A percentile compares a stretch with the other conserved stretches of the same genome.
Conservation (phyloP, 441 rosid species). For the Erodium moschatum region DNA sequence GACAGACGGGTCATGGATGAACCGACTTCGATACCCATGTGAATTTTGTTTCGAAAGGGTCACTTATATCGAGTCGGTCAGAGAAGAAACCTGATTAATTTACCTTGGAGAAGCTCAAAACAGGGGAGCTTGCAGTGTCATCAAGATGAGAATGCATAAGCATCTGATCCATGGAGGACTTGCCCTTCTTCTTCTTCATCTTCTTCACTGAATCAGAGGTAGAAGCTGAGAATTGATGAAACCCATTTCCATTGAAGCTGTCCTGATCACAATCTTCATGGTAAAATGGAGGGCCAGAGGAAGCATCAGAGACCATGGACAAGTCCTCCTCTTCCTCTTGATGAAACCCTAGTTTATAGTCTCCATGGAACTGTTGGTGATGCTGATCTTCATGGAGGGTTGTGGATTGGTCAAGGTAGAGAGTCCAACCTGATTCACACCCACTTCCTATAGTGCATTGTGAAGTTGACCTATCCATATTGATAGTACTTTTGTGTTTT, state of each 20-base stretch:
- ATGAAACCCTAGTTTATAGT: constrained; percentile 10
- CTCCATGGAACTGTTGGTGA: constrained; percentile 9
- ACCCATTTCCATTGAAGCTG: constrained; percentile 24
- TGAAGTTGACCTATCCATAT: constrained; percentile 48
- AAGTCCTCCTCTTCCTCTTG: constrained; percentile 38
- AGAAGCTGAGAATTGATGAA: constrained; percentile 17
- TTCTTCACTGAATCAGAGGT: constrained; percentile 13
- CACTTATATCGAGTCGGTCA: too few species aligned
- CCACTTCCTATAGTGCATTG: constrained; percentile 38
- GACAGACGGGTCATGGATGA: too few species aligned
- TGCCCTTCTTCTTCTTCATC: constrained; percentile 28
- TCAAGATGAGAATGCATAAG: constrained; percentile 28
- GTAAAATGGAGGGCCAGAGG: constrained; percentile 52
- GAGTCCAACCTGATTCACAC: constrained; percentile 85
- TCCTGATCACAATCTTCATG: constrained; percentile 25
- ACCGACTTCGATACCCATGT: too few species aligned
- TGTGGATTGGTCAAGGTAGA: constrained; percentile 53
- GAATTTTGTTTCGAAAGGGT: too few species aligned
- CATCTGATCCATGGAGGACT: constrained; percentile 22
- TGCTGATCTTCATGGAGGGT: background rate
- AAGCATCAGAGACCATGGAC: constrained; percentile 75
- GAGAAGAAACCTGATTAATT: background rate
- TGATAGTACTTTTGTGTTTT: background rate
- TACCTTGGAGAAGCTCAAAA: constrained; percentile 33
- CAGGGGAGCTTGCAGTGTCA: constrained; percentile 63